Percentiles rank a stretch among this genome's conserved stretches.
Conservation (phyloP, 805 yeast genomes). For the Brettanomyces bruxellensis region DNA sequence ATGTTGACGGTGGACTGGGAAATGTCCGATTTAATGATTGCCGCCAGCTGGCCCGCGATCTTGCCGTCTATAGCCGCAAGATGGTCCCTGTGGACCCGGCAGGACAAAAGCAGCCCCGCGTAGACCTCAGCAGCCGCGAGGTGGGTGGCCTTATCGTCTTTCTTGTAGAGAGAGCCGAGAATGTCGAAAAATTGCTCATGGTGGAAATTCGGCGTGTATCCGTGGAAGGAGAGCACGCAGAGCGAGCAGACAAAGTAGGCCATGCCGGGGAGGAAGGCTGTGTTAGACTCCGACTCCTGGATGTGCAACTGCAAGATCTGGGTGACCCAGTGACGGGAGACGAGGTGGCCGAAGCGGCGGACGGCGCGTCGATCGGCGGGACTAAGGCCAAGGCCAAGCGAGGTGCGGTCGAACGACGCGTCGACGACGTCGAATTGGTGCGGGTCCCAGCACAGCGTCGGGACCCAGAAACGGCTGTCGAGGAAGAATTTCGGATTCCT, state of each 20-base stretch:
- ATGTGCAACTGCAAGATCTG: conserved; percentile 42
- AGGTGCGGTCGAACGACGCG: no score
- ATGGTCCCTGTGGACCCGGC: conserved; percentile 28
- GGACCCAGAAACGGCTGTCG: conserved; percentile 47
- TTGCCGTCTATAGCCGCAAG: conserved; percentile 34
- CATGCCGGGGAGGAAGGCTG: conserved; percentile 57
- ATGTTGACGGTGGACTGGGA: conserved; percentile 65
- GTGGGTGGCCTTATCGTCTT: conserved; percentile 68
- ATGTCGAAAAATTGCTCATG: conserved; percentile 45
- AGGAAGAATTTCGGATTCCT: conserved; percentile 42
- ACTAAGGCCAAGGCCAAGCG: no score
- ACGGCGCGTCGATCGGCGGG: conserved; percentile 34
- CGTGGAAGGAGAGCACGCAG: conserved; percentile 38
- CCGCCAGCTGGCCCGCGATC: conserved; percentile 33
- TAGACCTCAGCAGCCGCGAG: conserved; percentile 65
- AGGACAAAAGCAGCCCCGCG: conserved; percentile 50
- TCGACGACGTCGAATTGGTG: conserved; percentile 7
- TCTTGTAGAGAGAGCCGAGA: conserved; percentile 41
- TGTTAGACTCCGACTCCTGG: conserved; percentile 60
- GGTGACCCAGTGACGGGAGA: conserved; percentile 53
- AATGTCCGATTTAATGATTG: conserved; percentile 46
- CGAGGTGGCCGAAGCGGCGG: conserved; percentile 29
- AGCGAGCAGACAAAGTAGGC: conserved; percentile 49
- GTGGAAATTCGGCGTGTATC: conserved; percentile 30
- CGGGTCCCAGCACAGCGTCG: conserved; percentile 74